Percentiles rank a stretch among this genome's conserved stretches.
These are phyloP conservation scores for Phtheirospermum japonicum DNA, from an alignment of 257 asterid genomes.

Conservation along the genomic window DNA sequence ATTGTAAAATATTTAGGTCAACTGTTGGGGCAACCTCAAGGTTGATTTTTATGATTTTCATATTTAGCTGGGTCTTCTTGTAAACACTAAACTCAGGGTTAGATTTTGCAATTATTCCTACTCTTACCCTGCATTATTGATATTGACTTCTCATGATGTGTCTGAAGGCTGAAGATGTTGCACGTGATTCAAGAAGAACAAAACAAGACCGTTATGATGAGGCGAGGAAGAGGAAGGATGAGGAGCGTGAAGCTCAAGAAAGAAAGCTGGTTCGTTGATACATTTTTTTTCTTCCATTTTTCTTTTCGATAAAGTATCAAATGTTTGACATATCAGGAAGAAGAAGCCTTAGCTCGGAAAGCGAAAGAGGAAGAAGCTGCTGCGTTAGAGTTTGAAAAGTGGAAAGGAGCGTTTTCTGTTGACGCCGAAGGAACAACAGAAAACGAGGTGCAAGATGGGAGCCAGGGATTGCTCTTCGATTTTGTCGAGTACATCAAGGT, in stretches of 20 bases:
- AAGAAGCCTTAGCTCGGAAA: constrained; percentile 83
- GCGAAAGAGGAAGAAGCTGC: constrained; percentile 95
- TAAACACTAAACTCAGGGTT: too few relatives aligned
- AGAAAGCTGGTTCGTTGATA: constrained; percentile 64
- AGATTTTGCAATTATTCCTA: too few relatives aligned
- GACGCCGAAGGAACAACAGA: constrained; percentile 97
- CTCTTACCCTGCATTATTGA: neutral
- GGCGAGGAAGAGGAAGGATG: constrained; percentile 91
- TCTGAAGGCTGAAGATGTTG: constrained; percentile 74
- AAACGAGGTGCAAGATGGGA: constrained; percentile 79
- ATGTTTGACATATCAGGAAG: constrained; percentile 53
- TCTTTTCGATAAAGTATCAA: neutral
- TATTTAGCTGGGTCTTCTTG: too few relatives aligned
- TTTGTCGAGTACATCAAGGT: constrained; percentile 98
- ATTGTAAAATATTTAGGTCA: too few relatives aligned
- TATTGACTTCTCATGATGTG: constrained; percentile 28
- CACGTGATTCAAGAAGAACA: constrained; percentile 69
- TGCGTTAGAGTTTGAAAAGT: constrained; percentile 86
- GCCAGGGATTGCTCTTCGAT: constrained; percentile 74
- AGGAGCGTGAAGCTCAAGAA: constrained; percentile 96
- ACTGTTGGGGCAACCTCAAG: too few relatives aligned
- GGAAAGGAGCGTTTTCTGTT: constrained; percentile 93
- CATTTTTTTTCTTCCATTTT: constrained; percentile 16
- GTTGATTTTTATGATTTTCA: too few relatives aligned
- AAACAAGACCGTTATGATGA: constrained; percentile 92